These are phyloP conservation scores for Linum trigynum DNA, from an alignment of 345 rosid species.

Conservation along the genomic window DNA sequence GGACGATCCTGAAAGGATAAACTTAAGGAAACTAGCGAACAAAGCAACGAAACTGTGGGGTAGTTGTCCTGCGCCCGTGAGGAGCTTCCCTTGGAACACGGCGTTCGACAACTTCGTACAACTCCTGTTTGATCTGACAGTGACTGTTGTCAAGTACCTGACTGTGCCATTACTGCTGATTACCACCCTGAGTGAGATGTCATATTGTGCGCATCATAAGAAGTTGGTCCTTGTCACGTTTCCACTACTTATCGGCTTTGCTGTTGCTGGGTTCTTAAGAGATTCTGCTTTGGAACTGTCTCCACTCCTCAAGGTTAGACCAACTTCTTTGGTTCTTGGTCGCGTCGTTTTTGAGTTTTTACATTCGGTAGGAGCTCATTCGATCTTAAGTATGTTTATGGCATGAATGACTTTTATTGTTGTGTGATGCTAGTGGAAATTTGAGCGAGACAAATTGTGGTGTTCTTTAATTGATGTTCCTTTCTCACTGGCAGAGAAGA, in stretches of 20 bases:
- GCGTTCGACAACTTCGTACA: conserved; percentile 59
- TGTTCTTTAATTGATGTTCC: too few species aligned
- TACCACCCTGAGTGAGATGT: conserved; percentile 91
- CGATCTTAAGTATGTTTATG: too few species aligned
- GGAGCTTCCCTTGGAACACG: conserved; percentile 77
- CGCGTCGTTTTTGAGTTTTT: too few species aligned
- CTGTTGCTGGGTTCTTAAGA: conserved; percentile 40
- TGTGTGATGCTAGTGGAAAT: too few species aligned
- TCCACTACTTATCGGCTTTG: conserved; percentile 62
- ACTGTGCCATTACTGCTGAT: conserved; percentile 60
- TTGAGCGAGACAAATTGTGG: too few species aligned
- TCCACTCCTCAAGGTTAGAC: conserved; percentile 60
- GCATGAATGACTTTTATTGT: too few species aligned
- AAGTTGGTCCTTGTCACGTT: conserved; percentile 55
- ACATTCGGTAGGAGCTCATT: too few species aligned
- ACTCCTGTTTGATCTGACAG: conserved; percentile 55
- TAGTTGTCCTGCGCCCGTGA: conserved; percentile 57
- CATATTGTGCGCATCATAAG: conserved; percentile 84
- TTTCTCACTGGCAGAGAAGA: too few species aligned
- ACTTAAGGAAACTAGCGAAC: conserved; percentile 31
- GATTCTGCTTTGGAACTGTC: conserved; percentile 57
- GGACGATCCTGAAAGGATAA: conserved; percentile 46
- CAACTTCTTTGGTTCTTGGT: neutral
- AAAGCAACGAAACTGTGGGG: conserved; percentile 55
- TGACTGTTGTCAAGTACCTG: conserved; percentile 58